Evolutionary conservation across 2,329 filamentous ascomycete species (phyloP), one percentile per base, ranked within the genome.

Genomic region (Phaeosphaeria sp.): DNA sequence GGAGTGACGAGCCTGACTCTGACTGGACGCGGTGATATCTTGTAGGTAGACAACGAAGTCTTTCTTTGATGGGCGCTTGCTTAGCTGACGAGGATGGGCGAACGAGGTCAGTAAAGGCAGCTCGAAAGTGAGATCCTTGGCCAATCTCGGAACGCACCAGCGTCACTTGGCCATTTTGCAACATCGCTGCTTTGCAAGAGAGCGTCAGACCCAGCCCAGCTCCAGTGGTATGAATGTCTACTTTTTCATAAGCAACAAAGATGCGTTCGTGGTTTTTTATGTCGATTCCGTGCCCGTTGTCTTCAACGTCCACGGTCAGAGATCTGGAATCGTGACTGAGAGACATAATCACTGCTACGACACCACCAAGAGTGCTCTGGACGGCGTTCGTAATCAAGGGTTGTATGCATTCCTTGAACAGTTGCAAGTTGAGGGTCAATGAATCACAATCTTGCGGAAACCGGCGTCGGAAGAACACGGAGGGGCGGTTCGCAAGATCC

Each of bases 171-270:
- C 81, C 81, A 9, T 79, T 67, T 13, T 83, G 69, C 0, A 79
- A 66, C 1, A 70, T 66, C 0, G 81, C 79, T 20, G 81, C 77
- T 40, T 79, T 80, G 8, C 69, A 65, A 3, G 81, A 75, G 0
- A 83, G 66, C 0, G 79, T 80, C 15, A 83, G 62, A 0, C 81
- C 81, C 0, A 82, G 69, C 0, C 81, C 79, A 25, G 78, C 78
- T 2, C 80, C 77, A 1, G 71, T 73, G 0, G 78, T 75, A 36
- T 79, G 71, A 0, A 60, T 58, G 33, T 75, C 71, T 1, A 76
- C 72, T 33, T 81, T 82, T 42, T 81, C 80, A 20, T 82, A 81
- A 0, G 79, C 67, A 3, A 78, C 69, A 25, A 82, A 82, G 3
- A 82, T 79, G 2, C 78, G 75, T 3, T 67, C 21, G 3, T 78